Evolutionary conservation across 352 stramenopile species (phyloP), one percentile per base, ranked within the genome.

Genomic region (Pythium monospermum): DNA sequence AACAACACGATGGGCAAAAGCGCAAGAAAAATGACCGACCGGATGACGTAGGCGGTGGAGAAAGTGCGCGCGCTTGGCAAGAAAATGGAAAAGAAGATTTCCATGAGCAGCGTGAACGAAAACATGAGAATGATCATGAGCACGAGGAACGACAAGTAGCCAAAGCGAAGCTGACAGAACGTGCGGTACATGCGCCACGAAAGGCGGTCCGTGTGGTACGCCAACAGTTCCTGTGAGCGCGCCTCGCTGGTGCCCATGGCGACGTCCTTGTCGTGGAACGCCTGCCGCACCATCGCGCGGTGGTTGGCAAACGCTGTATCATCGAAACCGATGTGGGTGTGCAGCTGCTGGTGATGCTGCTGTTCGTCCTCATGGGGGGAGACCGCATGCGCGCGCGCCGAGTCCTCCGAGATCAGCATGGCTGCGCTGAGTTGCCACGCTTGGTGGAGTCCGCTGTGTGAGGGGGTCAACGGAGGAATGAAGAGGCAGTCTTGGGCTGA

Each of bases 71-170:
- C 82, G 39, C 76, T 91, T 19, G 82, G 84, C 38, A 94, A 51
- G 57, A 93, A 94, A 50, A 93, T 91, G n/a, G 84, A 72, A 59
- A 94, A 94, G 75, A 94, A 93, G 35, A 93, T 90, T 59, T 92
- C 82, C 84, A 94, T 94, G 37, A 94, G 62, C 52, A 91, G 75
- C 57, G 79, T 86, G 65, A 94, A 88, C 33, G 79, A 91, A 59
- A 94, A 94, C 71, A 93, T 92, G 66, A 94, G 71, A 57, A 94
- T 90, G 60, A 85, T 82, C 76, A 94, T 88, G 52, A 91, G 74
- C 59, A 94, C 84, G 28, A 94, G 66, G 59, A 94, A 93, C 33
- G 84, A 77, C 52, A 94, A 85, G 68, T 93, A 94, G 49, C 82
- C 82, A 18, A 94, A 68, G 1, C 84, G 76, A 59, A 94, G 91